These are phyloP conservation scores for Tephrocybe sp. DNA, from an alignment of 768 basidiomycete genomes.

Conservation along the genomic window DNA sequence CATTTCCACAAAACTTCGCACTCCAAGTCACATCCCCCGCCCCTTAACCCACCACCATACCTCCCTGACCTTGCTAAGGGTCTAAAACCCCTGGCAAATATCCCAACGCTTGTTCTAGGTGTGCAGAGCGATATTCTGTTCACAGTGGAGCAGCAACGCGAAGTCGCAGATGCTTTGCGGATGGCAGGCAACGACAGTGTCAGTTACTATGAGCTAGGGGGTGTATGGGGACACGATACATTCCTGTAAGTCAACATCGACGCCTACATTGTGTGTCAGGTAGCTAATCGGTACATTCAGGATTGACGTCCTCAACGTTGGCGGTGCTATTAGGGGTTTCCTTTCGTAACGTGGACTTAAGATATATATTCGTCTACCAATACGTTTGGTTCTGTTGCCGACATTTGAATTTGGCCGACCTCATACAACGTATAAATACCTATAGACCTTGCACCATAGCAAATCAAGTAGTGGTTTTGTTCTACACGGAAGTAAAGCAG, in stretches of 20 bases:
- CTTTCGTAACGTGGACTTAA: slow-evolving; percentile 5
- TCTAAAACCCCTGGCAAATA: slow-evolving; percentile 68
- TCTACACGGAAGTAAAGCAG: too few species aligned
- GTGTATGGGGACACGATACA: slow-evolving; percentile 99
- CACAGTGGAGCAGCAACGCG: slow-evolving; percentile 95
- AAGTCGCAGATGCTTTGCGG: slow-evolving; percentile 88
- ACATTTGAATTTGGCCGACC: background rate
- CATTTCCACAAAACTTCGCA: slow-evolving; percentile 41
- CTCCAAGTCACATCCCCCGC: slow-evolving; percentile 71
- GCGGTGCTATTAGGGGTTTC: slow-evolving; percentile 17
- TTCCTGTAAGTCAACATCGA: slow-evolving; percentile 67
- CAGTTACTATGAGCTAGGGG: slow-evolving; percentile 95
- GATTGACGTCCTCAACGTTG: slow-evolving; percentile 18
- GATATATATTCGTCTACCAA: background rate
- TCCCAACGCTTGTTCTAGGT: slow-evolving; percentile 83
- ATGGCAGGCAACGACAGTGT: slow-evolving; percentile 87
- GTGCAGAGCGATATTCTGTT: slow-evolving; percentile 97
- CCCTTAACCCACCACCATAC: slow-evolving; percentile 70
- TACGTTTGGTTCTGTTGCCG: background rate
- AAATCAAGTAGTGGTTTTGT: too few species aligned
- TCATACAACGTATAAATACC: too few species aligned
- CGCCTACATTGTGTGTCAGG: background rate
- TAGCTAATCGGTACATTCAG: slow-evolving; percentile 2
- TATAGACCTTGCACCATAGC: too few species aligned
- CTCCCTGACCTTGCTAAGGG: slow-evolving; percentile 77